A percentile compares a stretch with the other conserved stretches of the same genome.
phyloP scores from a whole-genome alignment of 345 rosid genomes.

The Microcos paniculata region DNA sequence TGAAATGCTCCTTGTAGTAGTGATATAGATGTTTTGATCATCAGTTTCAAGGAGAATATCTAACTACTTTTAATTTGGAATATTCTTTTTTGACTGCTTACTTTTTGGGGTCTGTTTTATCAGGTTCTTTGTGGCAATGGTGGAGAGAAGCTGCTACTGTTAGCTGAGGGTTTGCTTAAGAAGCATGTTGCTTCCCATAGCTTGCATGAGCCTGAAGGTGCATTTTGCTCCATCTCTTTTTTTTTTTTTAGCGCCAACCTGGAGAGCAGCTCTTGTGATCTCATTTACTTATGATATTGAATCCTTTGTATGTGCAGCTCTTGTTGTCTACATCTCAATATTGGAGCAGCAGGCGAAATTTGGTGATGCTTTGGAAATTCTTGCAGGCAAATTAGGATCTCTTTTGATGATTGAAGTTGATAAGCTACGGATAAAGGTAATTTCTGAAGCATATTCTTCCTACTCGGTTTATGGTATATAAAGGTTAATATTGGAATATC shows the following conservation, averaged over 20 bases:
- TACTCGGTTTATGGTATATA: neutral
- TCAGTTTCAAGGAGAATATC: neutral
- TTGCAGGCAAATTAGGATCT: conserved; percentile 82
- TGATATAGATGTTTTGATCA: neutral
- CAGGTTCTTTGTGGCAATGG: conserved; percentile 90
- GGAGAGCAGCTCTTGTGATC: neutral
- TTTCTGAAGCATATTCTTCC: conserved; percentile 31
- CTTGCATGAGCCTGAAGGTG: conserved; percentile 99
- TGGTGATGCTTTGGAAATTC: conserved; percentile 76
- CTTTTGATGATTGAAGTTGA: conserved; percentile 88
- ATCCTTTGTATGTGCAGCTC: conserved; percentile 56
- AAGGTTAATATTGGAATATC: neutral
- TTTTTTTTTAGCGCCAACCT: neutral
- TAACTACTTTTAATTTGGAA: conserved; percentile 7
- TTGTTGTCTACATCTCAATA: conserved; percentile 82
- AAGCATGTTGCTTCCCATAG: conserved; percentile 87
- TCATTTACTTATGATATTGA: neutral
- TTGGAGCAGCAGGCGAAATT: conserved; percentile 86
- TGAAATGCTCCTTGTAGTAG: neutral
- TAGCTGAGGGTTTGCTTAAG: conserved; percentile 93
- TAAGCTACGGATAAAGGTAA: conserved; percentile 86
- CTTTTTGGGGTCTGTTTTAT: conserved; percentile 20
- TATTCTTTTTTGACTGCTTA: conserved; percentile 16
- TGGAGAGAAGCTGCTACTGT: conserved; percentile 73
- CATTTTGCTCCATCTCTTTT: neutral